Evolutionary conservation across 495 filamentous ascomycete species (phyloP).

Genomic region (Copromyces sp.): DNA sequence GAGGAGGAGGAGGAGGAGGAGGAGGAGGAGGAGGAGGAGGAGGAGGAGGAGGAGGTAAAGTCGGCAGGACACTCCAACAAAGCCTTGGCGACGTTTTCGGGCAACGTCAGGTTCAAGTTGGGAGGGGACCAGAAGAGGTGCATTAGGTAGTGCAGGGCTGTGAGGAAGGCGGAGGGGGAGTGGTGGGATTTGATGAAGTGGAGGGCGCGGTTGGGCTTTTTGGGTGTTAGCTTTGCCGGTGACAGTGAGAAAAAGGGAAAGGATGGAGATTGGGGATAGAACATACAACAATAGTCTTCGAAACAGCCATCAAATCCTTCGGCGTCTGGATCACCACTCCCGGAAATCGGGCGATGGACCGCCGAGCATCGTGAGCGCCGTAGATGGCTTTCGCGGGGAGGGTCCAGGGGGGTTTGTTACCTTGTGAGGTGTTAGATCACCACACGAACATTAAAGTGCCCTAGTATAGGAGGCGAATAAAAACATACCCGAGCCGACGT

Average conservation of each 20-base stretch:
- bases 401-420: slow-evolving; percentile 67
- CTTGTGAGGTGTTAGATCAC: slow-evolving; percentile 17
- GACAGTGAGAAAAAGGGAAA: slow-evolving; percentile 11
- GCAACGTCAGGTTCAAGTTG: slow-evolving; percentile 19
- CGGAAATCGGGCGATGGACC: slow-evolving; percentile 47
- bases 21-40: no score
- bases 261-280: slow-evolving; percentile 11
- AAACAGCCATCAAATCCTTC: slow-evolving; percentile 26
- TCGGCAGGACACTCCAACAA: slow-evolving; percentile 14
- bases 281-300: slow-evolving; percentile 20
- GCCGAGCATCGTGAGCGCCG: slow-evolving; percentile 39
- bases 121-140: slow-evolving; percentile 32
- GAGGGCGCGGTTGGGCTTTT: slow-evolving; percentile 49
- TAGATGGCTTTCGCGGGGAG: slow-evolving; percentile 56
- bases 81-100: slow-evolving; percentile 15
- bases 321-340: slow-evolving; percentile 31
- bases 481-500: slow-evolving; percentile 46
- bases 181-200: slow-evolving; percentile 50
- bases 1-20: no score
- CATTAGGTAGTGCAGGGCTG: slow-evolving; percentile 24
- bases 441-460: not conserved
- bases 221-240: not conserved
- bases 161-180: slow-evolving; percentile 20
- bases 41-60: not conserved
- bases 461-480: not conserved